Evolutionary conservation across 2,329 filamentous ascomycete species (phyloP), one percentile per base, ranked within the genome.

Genomic region (Chalara sp.): DNA sequence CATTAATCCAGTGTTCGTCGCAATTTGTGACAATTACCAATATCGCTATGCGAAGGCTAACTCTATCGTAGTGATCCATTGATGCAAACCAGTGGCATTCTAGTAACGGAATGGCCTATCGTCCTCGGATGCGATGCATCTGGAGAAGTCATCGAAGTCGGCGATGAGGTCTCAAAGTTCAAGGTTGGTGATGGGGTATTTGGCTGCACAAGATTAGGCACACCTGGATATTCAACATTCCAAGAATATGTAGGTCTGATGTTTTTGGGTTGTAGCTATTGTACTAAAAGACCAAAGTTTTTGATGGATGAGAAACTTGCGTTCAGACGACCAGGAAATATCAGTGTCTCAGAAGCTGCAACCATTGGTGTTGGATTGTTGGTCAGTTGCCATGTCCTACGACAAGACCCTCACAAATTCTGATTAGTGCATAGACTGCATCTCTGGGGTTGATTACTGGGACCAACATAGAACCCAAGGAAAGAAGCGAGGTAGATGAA

Each of bases 41-140:
- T 45, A 43, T 1, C n/a, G 4, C 4, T 21, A 8, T 37, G 21
- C 21, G 21, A 21, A 21, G 21, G 21, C 21, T 21, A 21, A 21
- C 21, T 21, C 21, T 21, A 21, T 21, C 21, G 21, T 21, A 63
- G 61, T 3, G 70, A 72, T 7, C 52, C 54, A 0, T 58, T 68
- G 42, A 68, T 70, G 58, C 65, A 65, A 40, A 53, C 60, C 3
- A 61, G 60, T 0, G 70, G 68, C 7, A 37, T 65, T 0, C 57
- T 72, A 3, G 53, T 70, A 7, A 56, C 47, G 0, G 54, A 58
- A 5, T 70, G 63, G 61, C 69, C 69, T 1, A 67, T 67, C 2
- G 61, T 72, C 11, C 55, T 71, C 0, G 69, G 69, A 11, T 70
- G 67, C 43, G 69, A 71, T 44, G 67, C 61, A 7, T 62, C 60